phyloP scores from a whole-genome alignment of 1,139 yeast genomes.

The Meyerozyma carpophila region DNA sequence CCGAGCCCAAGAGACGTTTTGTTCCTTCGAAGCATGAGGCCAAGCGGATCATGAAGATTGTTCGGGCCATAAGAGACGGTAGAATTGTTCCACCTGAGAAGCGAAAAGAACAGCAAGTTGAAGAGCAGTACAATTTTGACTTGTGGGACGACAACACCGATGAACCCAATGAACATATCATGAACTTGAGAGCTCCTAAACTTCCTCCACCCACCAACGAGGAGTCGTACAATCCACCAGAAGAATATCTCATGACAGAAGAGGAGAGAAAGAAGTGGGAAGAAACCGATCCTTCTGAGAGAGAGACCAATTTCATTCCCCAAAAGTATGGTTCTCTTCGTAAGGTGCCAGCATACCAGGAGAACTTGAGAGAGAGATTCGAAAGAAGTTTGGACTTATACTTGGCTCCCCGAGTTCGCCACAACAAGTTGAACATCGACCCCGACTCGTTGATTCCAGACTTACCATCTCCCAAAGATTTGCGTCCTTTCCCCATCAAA shows the following conservation, averaged over 20 bases:
- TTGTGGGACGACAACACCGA: slow-evolving; percentile 74
- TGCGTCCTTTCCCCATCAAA: slow-evolving; percentile 96
- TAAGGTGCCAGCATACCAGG: slow-evolving; percentile 90
- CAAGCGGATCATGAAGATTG: slow-evolving; percentile 92
- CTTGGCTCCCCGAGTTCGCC: slow-evolving; percentile 93
- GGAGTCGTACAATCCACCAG: slow-evolving; percentile 97
- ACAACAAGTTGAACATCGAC: slow-evolving; percentile 84
- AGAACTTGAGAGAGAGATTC: slow-evolving; percentile 80
- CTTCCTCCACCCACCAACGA: slow-evolving; percentile 94
- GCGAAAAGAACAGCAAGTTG: slow-evolving; percentile 46
- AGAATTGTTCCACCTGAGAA: slow-evolving; percentile 74
- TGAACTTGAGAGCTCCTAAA: slow-evolving; percentile 94
- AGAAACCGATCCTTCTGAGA: slow-evolving; percentile 65
- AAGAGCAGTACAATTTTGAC: slow-evolving; percentile 61
- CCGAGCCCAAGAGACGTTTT: slow-evolving; percentile 96
- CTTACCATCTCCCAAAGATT: slow-evolving; percentile 92
- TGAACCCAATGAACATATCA: slow-evolving; percentile 62
- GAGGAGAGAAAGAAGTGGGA: slow-evolving; percentile 78
- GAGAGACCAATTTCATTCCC: slow-evolving; percentile 77
- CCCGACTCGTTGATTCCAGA: slow-evolving; percentile 96
- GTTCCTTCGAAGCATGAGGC: slow-evolving; percentile 97
- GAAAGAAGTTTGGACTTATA: slow-evolving; percentile 92
- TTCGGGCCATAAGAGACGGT: slow-evolving; percentile 93
- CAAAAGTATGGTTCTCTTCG: slow-evolving; percentile 78
- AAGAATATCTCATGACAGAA: slow-evolving; percentile 75